Evolutionary conservation across 2,329 filamentous ascomycete species (phyloP), one percentile per base, ranked within the genome.

Genomic region (Aspergillus niger): DNA sequence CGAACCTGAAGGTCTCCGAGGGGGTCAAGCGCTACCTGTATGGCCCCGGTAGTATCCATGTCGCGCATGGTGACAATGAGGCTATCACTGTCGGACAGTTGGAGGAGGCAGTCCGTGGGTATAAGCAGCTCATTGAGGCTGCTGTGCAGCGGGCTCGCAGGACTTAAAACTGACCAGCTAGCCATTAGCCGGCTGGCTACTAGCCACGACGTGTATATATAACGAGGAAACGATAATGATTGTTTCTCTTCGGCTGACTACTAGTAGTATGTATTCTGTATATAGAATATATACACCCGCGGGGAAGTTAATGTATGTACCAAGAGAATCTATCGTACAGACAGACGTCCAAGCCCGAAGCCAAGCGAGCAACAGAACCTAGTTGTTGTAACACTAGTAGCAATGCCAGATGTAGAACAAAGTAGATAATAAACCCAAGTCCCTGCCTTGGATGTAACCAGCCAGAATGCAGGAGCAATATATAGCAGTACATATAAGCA

Each of bases 61-160:
- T 97, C 28, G 94, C 94, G 5, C 94, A 98, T 73, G 90, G 89
- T 0, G 89, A 91, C 65, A 83, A 95, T 68, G 94, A 97, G 79
- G 89, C 88, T 32, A 73, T 97, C 67, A 91, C 85, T 26, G 85
- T 94, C 30, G 83, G 82, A 24, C 89, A 96, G 65, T 77, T 98
- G 55, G 89, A 93, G 77, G 81, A 83, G 54, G 90, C 92, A 3
- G 91, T 97, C 0, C 83, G 88, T 64, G 92, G 89, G 6, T 97
- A 93, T 74, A 87, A 91, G 78, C 89, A 80, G 70, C 78, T 93
- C 63, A 86, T 92, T 51, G 65, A 71, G 30, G 73, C 73, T 57
- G 72, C 72, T n/a, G 56, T 72, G 50, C 41, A 57, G 41, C 60
- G 63, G 36, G 17, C 24, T n/a, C 26, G 54, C 13, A 26, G 1